Base-by-base conservation (phyloP, 305 asterid genomes). In the Fraxinus velutina region DNA sequence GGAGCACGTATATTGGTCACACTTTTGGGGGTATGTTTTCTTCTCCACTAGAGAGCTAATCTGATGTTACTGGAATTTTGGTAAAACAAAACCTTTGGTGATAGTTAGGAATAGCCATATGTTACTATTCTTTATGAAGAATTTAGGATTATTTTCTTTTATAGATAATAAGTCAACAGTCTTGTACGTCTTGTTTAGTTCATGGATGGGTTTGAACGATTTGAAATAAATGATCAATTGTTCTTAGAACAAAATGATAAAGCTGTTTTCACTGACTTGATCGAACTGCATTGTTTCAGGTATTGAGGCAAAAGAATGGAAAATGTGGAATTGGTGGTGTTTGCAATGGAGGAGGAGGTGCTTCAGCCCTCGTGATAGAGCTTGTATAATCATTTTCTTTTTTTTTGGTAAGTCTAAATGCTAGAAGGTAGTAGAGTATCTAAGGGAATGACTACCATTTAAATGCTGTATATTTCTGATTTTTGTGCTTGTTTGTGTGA, bases 291-390 rank as follows among this genome's bases (percentile, higher is more conserved):
- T 52, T 50, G 57, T 82, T 83, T 64, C 86, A 96, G 99, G 99
- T 96, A 79, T 78, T 96, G 89, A 96, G 72, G 89, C 92, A 93
- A 82, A 94, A 92, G 87, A 91, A 91, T 6, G 97, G 93, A 2
- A 94, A 91, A 86, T 84, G 87, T 29, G 99, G 99, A 30, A 97
- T 91, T 73, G 95, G 90, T 62, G 97, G 97, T 75, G 93, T 94
- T 81, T 96, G 99, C 92, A 96, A 96, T 37, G 99, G 99, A 44
- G 99, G 99, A 72, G 99, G 99, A 52, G 99, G 99, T 74, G 99
- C 99, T 80, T 96, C 99, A 9, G 97, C 99, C 81, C 92, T 96
- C 2, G 97, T 94, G 71, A 55, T 96, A 24, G 97, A 96, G 85
- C 95, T 94, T 37, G 78, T 89, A 78, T 94, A 90, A 90, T 85